Base-by-base conservation (phyloP, 129 eudicot species). In the Escallonia rubra region DNA sequence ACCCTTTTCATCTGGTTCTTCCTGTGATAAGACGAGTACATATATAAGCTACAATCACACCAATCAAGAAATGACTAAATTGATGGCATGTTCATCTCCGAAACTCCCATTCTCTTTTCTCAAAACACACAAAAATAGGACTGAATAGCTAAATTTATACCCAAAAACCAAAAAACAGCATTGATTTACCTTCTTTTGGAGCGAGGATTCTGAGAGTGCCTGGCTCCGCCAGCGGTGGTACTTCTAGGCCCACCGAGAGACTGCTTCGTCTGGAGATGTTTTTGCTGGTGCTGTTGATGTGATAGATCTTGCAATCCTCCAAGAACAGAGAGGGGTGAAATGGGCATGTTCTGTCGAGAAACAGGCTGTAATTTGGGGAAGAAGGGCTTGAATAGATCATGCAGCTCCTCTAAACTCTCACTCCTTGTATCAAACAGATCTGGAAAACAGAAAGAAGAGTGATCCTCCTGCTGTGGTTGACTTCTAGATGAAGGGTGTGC, bases 1-100 rank as follows among this genome's bases (percentile, higher is more conserved):
- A 93, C 95, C 68, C 51, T 89, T 78, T 89, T 93, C 69, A 80
- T 50, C 76, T 86, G 85, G 61, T 81, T 86, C 74, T 89, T 93
- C 79, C 96, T 89, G 85, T 41, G 23, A 54, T 8, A 58, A 78
- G 50, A 52, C 42, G 59, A 82, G 51, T 57, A 9, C 9, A 15
- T 45, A 51, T 45, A 38, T n/a, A 23, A 71, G 40, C 10, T 59
- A 14, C 50, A 61, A 71, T 71, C 4, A 49, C 10, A 41, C 34
- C 8, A 40, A 58, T 61, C 23, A 49, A 50, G 14, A 54, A 54
- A 46, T 5, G 50, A 0, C 6, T 46, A 46, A 46, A 46, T 9
- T 46, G 10, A 46, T 5, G 10, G 6, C 10, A 46, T 46, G 10
- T 46, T 46, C 50, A 46, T 46, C 50, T 46, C 34, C 34, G 34